Evolutionary conservation across 176 grass and related monocot genomes (phyloP).

Genomic region (Rhynchospora tenuis): DNA sequence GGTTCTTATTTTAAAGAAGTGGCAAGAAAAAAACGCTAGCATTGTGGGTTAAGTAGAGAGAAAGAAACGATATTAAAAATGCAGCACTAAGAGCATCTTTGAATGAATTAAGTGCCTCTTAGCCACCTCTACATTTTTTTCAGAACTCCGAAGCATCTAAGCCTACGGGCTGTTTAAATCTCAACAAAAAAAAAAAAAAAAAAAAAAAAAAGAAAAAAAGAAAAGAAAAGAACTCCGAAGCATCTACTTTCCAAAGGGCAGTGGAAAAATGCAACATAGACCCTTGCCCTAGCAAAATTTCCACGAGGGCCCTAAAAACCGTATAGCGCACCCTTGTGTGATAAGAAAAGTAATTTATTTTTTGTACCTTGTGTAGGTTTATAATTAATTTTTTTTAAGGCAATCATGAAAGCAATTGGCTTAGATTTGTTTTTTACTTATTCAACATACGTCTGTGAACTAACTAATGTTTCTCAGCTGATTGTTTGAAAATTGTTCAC

Average conservation of each 20-base stretch:
- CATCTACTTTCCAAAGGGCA: conserved; percentile 25
- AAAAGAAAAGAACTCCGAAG: conserved; percentile 22
- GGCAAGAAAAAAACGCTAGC: conserved; percentile 8
- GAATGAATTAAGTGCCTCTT: conserved; percentile 34
- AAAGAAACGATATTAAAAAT: conserved; percentile 35
- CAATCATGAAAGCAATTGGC: neutral
- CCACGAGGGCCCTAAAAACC: conserved; percentile 7
- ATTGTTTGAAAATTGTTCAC: neutral
- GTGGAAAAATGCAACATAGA: conserved; percentile 28
- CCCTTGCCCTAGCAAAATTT: conserved; percentile 25
- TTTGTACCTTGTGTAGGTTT: neutral
- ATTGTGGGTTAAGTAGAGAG: conserved; percentile 50
- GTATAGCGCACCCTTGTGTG: neutral
- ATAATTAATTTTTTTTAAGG: neutral
- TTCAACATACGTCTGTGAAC: neutral
- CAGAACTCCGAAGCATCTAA: conserved; percentile 27
- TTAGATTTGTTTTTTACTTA: neutral
- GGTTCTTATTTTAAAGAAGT: neutral
- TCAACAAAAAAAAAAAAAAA: no score
- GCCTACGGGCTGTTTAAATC: no score
- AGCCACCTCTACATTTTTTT: conserved; percentile 48
- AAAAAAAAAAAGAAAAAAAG: no score
- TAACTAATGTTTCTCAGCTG: neutral
- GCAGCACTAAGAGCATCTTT: conserved; percentile 47
- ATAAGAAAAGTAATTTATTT: conserved; percentile 1